Base-by-base conservation (phyloP, 2,329 filamentous ascomycete species). In the Trichoderma koningii region DNA sequence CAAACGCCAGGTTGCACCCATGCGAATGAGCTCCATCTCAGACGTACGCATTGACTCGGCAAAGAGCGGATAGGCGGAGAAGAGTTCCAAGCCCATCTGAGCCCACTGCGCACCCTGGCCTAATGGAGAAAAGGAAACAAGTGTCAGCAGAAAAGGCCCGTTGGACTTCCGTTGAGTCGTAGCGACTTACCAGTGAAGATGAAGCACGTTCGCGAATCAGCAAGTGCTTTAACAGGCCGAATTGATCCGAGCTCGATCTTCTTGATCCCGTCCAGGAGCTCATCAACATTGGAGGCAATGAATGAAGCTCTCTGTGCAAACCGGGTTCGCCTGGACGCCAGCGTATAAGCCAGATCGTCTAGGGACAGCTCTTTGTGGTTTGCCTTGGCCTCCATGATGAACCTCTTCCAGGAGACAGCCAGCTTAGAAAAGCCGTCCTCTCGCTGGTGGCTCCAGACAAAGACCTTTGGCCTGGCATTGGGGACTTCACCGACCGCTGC, bases 31-130 rank as follows among this genome's bases (percentile, higher is more conserved):
- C 26, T 64, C 52, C 45, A 23, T 50, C 50, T 64, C 53, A 15
- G 42, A 15, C 7, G 38, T 55, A 17, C 59, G 26, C 53, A 66
- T 51, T 1, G 61, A 64, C 5, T 60, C 26, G 5, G 60, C 47
- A 44, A 64, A 66, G 53, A 64, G 21, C 7, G 65, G 61, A 30
- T 64, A 55, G 12, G 34, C 34, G 34, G 48, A 55, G 17, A 64
- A 21, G 17, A 66, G 44, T 26, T 41, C 65, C 15, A 48, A n/a
- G 17, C 65, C 65, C 65, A 66, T 66, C 15, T 53, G 26, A 15
- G 61, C 41, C 61, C 61, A 66, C 15, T 66, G 60, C 15, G 65
- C 65, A 38, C 65, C 65, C 45, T 66, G 65, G 15, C 65, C 65
- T 66, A 55, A 19, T 19, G 5, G 26, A 15, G 14, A 9, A 17